Base-by-base conservation (phyloP, 352 stramenopile species). In the Thalassiosira livingstoniorum region DNA sequence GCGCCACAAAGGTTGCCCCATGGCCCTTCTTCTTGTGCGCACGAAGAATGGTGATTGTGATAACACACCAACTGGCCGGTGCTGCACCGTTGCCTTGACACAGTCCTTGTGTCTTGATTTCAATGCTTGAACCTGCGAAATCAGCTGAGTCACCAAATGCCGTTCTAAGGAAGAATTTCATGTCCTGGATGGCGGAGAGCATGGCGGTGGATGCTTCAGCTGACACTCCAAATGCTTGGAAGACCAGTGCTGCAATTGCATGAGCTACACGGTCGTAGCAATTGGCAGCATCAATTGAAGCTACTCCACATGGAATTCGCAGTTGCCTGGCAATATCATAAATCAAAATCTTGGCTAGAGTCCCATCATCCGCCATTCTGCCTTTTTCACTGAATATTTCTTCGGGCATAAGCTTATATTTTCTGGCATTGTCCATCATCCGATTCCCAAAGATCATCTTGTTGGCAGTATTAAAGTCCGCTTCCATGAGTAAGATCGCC, bases 291-390 rank as follows among this genome's bases (percentile, higher is more conserved):
- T 67, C 60, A 10, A 67, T 34, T 7, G 60, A 67, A 37, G 13
- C 11, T 15, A 67, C 15, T 43, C 25, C 62, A 25, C 35, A n/a
- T 15, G 34, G 37, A 2, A 10, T 21, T 29, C 61, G 0, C n/a
- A 45, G 35, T 45, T 77, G 69, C 5, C 57, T 23, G 10, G 62
- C 61, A n/a, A 77, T 43, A n/a, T 77, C 69, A 37, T 74, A 74
- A 4, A 51, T 35, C 21, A 77, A 18, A n/a, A 58, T 39, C 34
- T 77, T 68, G 27, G 55, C 35, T 2, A 77, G 45, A 21, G 65
- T 57, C 25, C 57, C 69, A 43, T 77, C 43, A 39, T 69, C 55
- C 2, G 39, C 69, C 58, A 29, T 63, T 11, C 18, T 69, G 18
- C 37, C 42, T 1, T 58, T 39, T 31, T 78, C 53, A 37, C 55